Evolutionary conservation across 208 protist genomes (phyloP), one percentile per base, ranked within the genome.

Genomic region (Wallacemonas sp.): DNA sequence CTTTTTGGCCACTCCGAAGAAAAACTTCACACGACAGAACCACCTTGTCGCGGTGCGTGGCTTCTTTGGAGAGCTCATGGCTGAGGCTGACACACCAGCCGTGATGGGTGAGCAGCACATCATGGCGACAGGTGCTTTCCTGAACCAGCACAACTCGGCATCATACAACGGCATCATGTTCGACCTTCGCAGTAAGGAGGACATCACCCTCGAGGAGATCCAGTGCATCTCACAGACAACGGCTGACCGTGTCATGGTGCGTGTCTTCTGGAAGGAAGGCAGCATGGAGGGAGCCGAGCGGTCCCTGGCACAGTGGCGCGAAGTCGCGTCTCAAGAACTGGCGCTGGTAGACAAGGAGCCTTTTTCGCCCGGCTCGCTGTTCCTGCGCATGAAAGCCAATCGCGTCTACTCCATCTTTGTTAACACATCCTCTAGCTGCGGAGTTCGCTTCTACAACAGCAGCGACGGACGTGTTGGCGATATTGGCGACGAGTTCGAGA

Each of bases 161-260:
- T 94, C 88, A 19, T 94, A 92, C 72, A 95, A 95, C 74, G 92
- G 92, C 38, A 97, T 97, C 70, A 95, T 97, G 88, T 97, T 97
- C 67, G 87, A 97, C 48, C 48, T 97, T 34, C 72, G 80, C 6
- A 91, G 83, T 58, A 86, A 87, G 54, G 61, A 81, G 54, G 85
- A 97, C 68, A 76, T 97, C 39, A 83, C 81, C 14, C 72, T 97
- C n/a, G 88, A 97, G 75, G 87, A 94, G 69, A 65, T 97, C 19
- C 91, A 88, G 61, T 97, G 84, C 65, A 77, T 93, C 17, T 80
- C 92, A 21, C 88, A 95, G 68, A 94, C 88, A 26, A 92, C 77
- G 38, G 74, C 79, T 0, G 78, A 91, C 41, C 76, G 85, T 32
- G 81, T 92, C 23, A 85, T 81, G 52, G 92, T 97, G 57, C 74